These are phyloP conservation scores for Dunaliella primolecta DNA, from an alignment of 139 green algal species.

Conservation along the genomic window DNA sequence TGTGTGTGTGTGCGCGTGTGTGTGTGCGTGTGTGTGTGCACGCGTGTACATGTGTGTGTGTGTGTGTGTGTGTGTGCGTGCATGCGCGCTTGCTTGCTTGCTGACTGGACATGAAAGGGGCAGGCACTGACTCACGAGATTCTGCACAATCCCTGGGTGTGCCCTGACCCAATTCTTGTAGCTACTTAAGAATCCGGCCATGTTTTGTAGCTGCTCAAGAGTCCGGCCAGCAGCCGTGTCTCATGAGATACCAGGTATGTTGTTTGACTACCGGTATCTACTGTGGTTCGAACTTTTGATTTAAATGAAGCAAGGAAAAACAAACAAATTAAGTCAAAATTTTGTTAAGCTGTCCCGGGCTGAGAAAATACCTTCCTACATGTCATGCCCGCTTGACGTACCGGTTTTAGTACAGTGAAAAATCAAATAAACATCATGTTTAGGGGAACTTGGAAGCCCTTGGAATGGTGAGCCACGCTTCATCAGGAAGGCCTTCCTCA, in stretches of 20 bases:
- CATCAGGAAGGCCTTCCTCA: no score
- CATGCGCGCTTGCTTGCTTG: not conserved
- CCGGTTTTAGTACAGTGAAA: no score
- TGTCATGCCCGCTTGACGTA: no score
- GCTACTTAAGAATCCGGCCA: not conserved
- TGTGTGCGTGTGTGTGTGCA: not conserved
- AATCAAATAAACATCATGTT: no score
- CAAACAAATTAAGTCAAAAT: no score
- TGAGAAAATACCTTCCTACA: no score
- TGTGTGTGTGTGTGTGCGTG: not conserved
- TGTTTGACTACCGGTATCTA: no score
- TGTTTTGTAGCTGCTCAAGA: not conserved
- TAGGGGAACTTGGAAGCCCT: no score
- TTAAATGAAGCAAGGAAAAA: not conserved
- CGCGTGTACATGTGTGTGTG: not conserved
- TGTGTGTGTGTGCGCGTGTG: not conserved
- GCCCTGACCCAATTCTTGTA: constrained; percentile 48
- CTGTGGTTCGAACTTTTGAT: not conserved
- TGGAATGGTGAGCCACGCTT: no score
- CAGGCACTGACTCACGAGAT: constrained; percentile 24
- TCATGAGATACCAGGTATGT: not conserved
- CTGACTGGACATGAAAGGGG: no score
- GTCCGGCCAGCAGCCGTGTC: not conserved
- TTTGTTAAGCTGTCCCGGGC: no score
- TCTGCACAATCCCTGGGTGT: constrained; percentile 40